Conservation (phyloP, 169 alveolate genomes). For the Plasmodium malariae region DNA sequence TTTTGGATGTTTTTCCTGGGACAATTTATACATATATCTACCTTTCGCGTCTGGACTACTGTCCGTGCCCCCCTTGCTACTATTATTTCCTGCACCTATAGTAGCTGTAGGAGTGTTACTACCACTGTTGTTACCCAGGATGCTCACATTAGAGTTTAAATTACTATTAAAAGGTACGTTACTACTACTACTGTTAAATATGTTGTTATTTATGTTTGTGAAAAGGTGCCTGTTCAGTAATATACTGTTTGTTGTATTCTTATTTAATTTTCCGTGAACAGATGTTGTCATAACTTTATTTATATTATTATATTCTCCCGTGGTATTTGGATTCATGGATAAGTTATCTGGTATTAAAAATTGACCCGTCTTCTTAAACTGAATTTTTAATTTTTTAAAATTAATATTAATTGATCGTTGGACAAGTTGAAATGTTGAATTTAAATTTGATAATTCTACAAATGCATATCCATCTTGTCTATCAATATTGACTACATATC, state of each 20-base stretch:
- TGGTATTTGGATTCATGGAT: conserved; percentile 12
- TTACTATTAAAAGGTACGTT: neutral
- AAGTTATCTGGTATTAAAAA: conserved; percentile 70
- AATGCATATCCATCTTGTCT: conserved; percentile 76
- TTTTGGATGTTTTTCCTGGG: neutral
- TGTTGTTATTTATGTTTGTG: no score
- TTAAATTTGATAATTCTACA: conserved; percentile 64
- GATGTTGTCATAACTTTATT: conserved; percentile 6
- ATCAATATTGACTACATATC: conserved; percentile 69
- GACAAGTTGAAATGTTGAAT: conserved; percentile 62
- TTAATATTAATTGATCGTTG: conserved; percentile 61
- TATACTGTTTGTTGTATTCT: neutral
- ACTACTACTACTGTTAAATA: neutral
- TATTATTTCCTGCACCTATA: neutral
- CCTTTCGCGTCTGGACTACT: neutral
- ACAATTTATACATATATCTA: conserved; percentile 14
- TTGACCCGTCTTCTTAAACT: conserved; percentile 74
- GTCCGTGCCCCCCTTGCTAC: neutral
- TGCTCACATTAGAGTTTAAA: neutral
- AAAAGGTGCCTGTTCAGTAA: neutral
- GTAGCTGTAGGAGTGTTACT: neutral
- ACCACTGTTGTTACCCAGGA: neutral
- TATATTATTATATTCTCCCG: neutral
- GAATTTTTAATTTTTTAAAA: conserved; percentile 69
- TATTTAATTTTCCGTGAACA: neutral